Base-by-base conservation (phyloP, 1,139 yeast genomes). In the Kodamaea ohmeri region DNA sequence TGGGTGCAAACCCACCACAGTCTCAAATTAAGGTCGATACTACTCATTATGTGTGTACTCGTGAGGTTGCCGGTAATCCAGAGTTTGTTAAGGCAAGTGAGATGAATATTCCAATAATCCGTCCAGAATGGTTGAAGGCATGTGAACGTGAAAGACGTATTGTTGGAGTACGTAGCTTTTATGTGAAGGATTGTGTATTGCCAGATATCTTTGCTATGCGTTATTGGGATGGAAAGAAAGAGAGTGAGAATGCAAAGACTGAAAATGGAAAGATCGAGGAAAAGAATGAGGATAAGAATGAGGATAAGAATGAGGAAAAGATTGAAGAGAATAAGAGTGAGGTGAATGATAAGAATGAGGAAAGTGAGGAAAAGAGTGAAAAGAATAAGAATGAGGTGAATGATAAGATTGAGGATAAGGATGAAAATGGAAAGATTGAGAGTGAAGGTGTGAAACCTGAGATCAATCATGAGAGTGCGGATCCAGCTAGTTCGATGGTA, bases 91-190 rank as follows among this genome's bases (percentile, higher is more conserved):
- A 81, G 57, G 98, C 98, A 1, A 73, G 77, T 45, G 90, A 84
- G 43, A 76, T 81, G 71, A 92, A 90, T 57, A 89, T 92, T 42
- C 99, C 99, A 3, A 78, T 92, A 31, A 92, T 92, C 19, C 77
- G 96, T 58, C 98, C 98, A 0, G 97, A 92, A 58, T 92, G 97
- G 97, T 69, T 92, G 42, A 83, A 86, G 61, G 97, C 97, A 0
- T 92, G 98, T 66, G 95, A 88, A 53, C 63, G 76, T 35, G 97
- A 90, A 54, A 77, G 95, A 50, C 68, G 97, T 53, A 80, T 92
- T 43, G 95, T 90, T 30, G 96, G 97, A 20, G 99, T 94, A 11
- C 75, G 96, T 51, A 89, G 88, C 46, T 86, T 83, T 51, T 85
- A 85, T 51, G 67, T 84, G 24, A 71, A 67, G 46, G 76, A 70